Conservation (phyloP, 2,329 filamentous ascomycete species). For the Whalleya microplaca region DNA sequence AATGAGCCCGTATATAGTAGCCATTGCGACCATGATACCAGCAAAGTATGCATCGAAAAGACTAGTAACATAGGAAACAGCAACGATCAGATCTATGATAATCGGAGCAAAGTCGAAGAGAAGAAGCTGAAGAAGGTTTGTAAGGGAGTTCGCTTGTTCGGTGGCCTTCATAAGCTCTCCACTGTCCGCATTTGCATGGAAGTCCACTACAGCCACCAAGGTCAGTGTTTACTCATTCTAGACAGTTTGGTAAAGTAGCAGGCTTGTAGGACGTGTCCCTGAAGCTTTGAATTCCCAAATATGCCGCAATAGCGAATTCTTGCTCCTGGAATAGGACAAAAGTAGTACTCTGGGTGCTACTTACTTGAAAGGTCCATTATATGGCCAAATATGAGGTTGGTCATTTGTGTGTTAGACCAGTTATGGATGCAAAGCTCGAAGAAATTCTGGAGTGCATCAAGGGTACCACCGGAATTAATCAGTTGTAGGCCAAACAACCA, state of each 20-base stretch:
- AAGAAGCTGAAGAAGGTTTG: slow-evolving; percentile 61
- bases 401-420: slow-evolving; percentile 60
- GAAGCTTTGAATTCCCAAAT: too few species aligned
- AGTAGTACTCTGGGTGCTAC: too few species aligned
- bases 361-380: slow-evolving; percentile 65
- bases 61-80: slow-evolving; percentile 45
- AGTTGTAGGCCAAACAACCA: slow-evolving; percentile 5
- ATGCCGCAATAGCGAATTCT: too few species aligned
- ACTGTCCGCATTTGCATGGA: slow-evolving; percentile 67
- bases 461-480: neutral
- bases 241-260: too few species aligned
- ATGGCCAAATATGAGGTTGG: slow-evolving; percentile 65
- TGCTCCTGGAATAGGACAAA: too few species aligned
- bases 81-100: slow-evolving; percentile 63
- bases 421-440: slow-evolving; percentile 54
- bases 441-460: slow-evolving; percentile 1
- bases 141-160: slow-evolving; percentile 64
- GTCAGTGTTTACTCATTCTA: too few species aligned
- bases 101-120: slow-evolving; percentile 65
- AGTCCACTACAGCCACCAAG: slow-evolving; percentile 51
- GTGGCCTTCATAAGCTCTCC: slow-evolving; percentile 68
- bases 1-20: slow-evolving; percentile 49
- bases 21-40: slow-evolving; percentile 44
- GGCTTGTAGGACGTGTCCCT: too few species aligned
- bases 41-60: slow-evolving; percentile 65